Conservation (phyloP, 2,329 filamentous ascomycete species). For the Arachnomyces sp. region DNA sequence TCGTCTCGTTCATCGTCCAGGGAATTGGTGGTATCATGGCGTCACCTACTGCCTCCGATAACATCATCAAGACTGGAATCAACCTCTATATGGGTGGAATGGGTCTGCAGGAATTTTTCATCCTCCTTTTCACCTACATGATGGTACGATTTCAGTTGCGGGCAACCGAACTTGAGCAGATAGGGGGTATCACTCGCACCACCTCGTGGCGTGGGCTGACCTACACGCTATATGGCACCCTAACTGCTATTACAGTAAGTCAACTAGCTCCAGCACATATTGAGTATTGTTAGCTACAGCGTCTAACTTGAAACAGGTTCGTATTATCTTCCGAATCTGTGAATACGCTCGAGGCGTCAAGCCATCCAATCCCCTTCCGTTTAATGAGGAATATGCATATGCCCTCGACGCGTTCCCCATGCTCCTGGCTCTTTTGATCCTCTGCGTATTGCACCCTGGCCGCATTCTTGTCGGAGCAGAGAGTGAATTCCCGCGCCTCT, state of each 20-base stretch:
- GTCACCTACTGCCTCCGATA: slow-evolving; percentile 16
- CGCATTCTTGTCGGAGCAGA: slow-evolving; percentile 38
- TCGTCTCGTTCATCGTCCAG: slow-evolving; percentile 40
- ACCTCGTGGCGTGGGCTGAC: slow-evolving; percentile 22
- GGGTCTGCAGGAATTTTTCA: slow-evolving; percentile 44
- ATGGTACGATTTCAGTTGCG: slow-evolving; percentile 31
- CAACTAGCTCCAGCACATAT: neutral
- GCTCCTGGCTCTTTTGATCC: slow-evolving; percentile 37
- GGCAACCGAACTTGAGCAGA: slow-evolving; percentile 18
- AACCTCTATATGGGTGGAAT: slow-evolving; percentile 50
- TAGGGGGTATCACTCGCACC: slow-evolving; percentile 20
- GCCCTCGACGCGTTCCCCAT: slow-evolving; percentile 49
- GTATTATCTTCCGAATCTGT: slow-evolving; percentile 53
- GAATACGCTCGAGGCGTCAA: slow-evolving; percentile 48
- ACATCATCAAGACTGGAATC: slow-evolving; percentile 29
- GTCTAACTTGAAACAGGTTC: slow-evolving; percentile 27
- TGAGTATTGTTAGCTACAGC: neutral
- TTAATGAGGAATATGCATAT: slow-evolving; percentile 51
- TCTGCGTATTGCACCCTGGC: slow-evolving; percentile 44
- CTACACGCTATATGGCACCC: slow-evolving; percentile 32
- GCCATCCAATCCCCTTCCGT: slow-evolving; percentile 56
- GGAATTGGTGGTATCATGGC: slow-evolving; percentile 31
- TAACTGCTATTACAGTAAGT: slow-evolving; percentile 36
- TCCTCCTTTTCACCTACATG: slow-evolving; percentile 39
- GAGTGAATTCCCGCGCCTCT: slow-evolving; percentile 38